Evolutionary conservation across 2,329 filamentous ascomycete species (phyloP).

Genomic region (Ascosphaera aggregata): DNA sequence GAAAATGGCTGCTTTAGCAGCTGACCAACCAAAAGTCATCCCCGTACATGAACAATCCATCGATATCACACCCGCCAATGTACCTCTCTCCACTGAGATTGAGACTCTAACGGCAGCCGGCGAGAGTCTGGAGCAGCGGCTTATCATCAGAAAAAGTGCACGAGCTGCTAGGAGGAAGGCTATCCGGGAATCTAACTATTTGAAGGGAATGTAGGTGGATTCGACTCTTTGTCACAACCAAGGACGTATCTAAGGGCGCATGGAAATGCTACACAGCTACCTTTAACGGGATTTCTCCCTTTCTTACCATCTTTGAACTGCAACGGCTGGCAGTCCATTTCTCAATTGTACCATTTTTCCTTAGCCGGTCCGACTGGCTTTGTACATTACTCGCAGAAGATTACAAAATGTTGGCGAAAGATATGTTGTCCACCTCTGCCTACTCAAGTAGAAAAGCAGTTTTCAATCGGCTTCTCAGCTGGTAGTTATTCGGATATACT

Average conservation of each 20-base stretch:
- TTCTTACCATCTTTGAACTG: too few relatives aligned
- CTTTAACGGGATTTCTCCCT: too few relatives aligned
- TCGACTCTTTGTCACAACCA: neutral
- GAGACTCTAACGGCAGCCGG: slow-evolving; percentile 13
- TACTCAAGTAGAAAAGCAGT: too few relatives aligned
- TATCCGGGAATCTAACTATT: slow-evolving; percentile 25
- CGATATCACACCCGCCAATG: slow-evolving; percentile 19
- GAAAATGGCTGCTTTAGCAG: slow-evolving; percentile 20
- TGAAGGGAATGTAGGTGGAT: slow-evolving; percentile 20
- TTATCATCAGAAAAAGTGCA: slow-evolving; percentile 21
- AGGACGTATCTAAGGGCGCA: too few relatives aligned
- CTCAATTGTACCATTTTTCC: neutral
- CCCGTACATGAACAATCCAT: slow-evolving; percentile 22
- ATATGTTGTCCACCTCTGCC: too few relatives aligned
- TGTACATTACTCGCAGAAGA: neutral
- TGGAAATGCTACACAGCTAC: too few relatives aligned
- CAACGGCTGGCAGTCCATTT: too few relatives aligned
- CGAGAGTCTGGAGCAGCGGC: slow-evolving; percentile 15
- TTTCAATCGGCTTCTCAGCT: too few relatives aligned
- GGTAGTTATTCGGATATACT: too few relatives aligned
- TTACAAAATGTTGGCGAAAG: too few relatives aligned
- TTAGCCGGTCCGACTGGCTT: neutral
- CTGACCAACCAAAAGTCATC: slow-evolving; percentile 17
- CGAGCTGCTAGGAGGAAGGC: slow-evolving; percentile 21
- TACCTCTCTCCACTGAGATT: slow-evolving; percentile 9